phyloP scores from a whole-genome alignment of 495 filamentous ascomycete genomes.

The Tuber microsphaerosporum region DNA sequence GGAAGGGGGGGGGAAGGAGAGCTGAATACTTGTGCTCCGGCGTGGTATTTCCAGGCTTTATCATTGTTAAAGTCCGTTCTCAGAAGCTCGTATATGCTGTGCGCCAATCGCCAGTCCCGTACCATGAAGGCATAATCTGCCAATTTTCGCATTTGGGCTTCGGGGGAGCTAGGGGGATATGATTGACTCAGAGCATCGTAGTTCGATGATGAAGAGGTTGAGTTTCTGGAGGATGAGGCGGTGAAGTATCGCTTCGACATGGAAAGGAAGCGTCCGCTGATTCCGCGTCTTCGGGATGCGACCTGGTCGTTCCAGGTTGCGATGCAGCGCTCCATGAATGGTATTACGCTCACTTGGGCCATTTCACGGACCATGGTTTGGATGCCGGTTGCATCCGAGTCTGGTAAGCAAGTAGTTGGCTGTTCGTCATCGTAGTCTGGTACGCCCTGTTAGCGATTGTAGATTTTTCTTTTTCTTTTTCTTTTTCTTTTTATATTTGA shows the following conservation, averaged over 20 bases:
- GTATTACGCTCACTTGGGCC: slow-evolving; percentile 83
- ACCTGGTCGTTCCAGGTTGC: slow-evolving; percentile 96
- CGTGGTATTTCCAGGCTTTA: slow-evolving; percentile 94
- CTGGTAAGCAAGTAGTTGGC: slow-evolving; percentile 71
- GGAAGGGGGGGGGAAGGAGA: neutral
- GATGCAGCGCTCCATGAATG: slow-evolving; percentile 85
- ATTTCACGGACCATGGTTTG: slow-evolving; percentile 84
- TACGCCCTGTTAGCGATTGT: slow-evolving; percentile 32
- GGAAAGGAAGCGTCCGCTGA: slow-evolving; percentile 85
- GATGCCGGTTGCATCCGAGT: slow-evolving; percentile 82
- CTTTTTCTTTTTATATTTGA: neutral
- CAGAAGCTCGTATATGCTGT: slow-evolving; percentile 82
- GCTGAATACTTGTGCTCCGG: slow-evolving; percentile 52
- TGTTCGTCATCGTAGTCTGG: slow-evolving; percentile 46
- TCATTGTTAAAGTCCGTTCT: slow-evolving; percentile 83
- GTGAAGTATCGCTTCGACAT: slow-evolving; percentile 81
- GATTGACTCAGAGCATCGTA: slow-evolving; percentile 71
- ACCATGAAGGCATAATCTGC: slow-evolving; percentile 96
- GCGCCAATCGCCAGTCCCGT: slow-evolving; percentile 86
- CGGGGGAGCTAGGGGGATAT: slow-evolving; percentile 73
- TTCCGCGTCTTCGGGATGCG: slow-evolving; percentile 75
- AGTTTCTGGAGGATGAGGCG: slow-evolving; percentile 45
- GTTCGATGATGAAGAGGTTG: slow-evolving; percentile 52
- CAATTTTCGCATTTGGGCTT: slow-evolving; percentile 85
- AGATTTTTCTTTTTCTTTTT: neutral